These are phyloP conservation scores for Conoideocrella luteorostrata DNA, from an alignment of 2,329 filamentous ascomycete species.

Conservation along the genomic window DNA sequence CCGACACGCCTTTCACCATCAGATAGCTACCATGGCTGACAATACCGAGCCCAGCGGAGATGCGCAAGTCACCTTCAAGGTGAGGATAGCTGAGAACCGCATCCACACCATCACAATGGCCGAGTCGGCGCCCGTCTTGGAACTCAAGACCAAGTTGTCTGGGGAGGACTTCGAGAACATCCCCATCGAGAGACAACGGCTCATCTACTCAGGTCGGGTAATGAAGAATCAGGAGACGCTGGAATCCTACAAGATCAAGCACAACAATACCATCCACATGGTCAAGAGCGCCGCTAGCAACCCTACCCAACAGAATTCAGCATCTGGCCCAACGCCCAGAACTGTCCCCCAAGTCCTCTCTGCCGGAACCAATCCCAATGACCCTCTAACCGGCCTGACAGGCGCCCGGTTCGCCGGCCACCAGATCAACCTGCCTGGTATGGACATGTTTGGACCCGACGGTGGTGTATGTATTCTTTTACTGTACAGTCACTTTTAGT, in stretches of 20 bases:
- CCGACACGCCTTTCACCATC: conserved; percentile 11
- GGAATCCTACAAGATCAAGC: conserved; percentile 86
- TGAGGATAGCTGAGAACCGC: conserved; percentile 91
- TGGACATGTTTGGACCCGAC: conserved; percentile 87
- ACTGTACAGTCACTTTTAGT: too few relatives aligned
- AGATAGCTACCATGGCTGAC: conserved; percentile 68
- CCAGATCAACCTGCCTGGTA: conserved; percentile 71
- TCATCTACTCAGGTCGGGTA: conserved; percentile 96
- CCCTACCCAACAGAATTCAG: conserved; percentile 37
- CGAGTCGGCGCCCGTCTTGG: conserved; percentile 67
- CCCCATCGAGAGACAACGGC: conserved; percentile 78
- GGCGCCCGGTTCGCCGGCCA: conserved; percentile 92
- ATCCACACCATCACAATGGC: conserved; percentile 78
- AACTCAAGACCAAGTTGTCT: conserved; percentile 86
- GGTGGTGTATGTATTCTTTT: conserved; percentile 89
- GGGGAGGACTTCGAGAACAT: conserved; percentile 78
- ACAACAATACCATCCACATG: conserved; percentile 90
- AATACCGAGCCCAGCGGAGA: conserved; percentile 55
- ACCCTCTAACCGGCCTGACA: conserved; percentile 83
- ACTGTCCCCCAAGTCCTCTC: conserved; percentile 68
- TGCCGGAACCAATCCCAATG: conserved; percentile 69
- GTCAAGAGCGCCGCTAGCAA: conserved; percentile 96
- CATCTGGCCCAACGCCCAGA: conserved; percentile 35
- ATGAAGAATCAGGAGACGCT: conserved; percentile 91
- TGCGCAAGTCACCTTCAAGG: conserved; percentile 84